Evolutionary conservation across 345 rosid species (phyloP), one percentile per base, ranked within the genome.

Genomic region (Odontarrhena argentea): DNA sequence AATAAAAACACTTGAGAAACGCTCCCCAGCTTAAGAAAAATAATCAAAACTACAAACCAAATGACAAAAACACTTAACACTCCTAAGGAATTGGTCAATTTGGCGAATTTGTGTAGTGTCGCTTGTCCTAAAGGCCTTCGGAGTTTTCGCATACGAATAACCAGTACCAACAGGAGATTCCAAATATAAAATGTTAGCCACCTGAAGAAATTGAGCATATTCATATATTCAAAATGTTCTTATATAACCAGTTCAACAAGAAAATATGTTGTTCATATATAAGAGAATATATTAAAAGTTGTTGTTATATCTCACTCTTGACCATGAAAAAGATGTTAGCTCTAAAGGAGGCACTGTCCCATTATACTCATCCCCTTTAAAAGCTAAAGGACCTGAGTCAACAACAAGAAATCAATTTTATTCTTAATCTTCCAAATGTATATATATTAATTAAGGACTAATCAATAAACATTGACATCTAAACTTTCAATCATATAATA

Each of bases 111-210:
- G 93, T 44, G 10, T 61, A 66, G 65, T 74, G 67, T 91, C 96
- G 22, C 91, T 75, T 2, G 81, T n/a, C 37, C 41, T 50, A 30
- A 55, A 62, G 34, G 88, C 88, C 24, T 10, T 25, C 4, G 1
- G 22, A 63, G 73, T 80, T 73, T 41, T 76, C 4, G 91, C 78
- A 43, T 80, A 91, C 22, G 97, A 91, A 74, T 73, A 88, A 18
- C 96, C 97, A 35, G 93, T 78, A 15, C 91, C 91, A 7, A 80
- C 87, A 6, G 97, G 97, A 42, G 85, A 76, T 70, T 88, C 97
- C 26, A 88, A 47, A 70, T 88, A 85, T 68, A 86, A 75, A 63
- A 91, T 78, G 83, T 78, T 88, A 14, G 93, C 78, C 25, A 78
- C 84, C 91, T 84, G 73, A 69, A 69, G 44, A n/a, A 52, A 44